Percentiles rank a stretch among this genome's conserved stretches.
Evolutionary conservation across 805 yeast species (phyloP).

Genomic region (Yarrowia hollandica): DNA sequence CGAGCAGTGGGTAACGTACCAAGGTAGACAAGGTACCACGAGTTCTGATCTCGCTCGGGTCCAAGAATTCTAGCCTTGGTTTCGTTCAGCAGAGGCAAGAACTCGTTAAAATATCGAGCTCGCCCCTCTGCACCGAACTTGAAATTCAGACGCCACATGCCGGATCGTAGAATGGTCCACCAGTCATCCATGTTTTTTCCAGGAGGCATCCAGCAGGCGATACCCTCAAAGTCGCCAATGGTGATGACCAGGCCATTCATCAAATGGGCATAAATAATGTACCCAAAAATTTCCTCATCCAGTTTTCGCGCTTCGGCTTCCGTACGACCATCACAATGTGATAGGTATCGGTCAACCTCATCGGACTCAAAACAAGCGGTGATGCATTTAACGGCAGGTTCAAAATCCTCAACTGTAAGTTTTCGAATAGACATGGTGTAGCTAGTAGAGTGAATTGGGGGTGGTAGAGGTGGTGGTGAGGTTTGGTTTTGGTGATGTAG

Average conservation of each 20-base stretch:
- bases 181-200: constrained; percentile 36
- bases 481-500: background rate
- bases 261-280: constrained; percentile 53
- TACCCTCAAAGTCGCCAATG: constrained; percentile 52
- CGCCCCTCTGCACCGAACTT: constrained; percentile 48
- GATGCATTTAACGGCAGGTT: constrained; percentile 56
- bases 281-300: constrained; percentile 55
- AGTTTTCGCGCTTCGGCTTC: constrained; percentile 44
- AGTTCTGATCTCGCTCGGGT: constrained; percentile 41
- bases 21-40: constrained; percentile 61
- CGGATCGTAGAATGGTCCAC: constrained; percentile 35
- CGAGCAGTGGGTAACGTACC: constrained; percentile 59
- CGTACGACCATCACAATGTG: constrained; percentile 46
- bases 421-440: constrained; percentile 21
- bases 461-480: background rate
- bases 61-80: constrained; percentile 49
- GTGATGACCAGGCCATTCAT: constrained; percentile 53
- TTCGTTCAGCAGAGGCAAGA: constrained; percentile 49
- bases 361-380: constrained; percentile 56
- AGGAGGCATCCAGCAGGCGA: constrained; percentile 42
- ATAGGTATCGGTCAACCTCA: constrained; percentile 52
- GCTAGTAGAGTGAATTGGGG: background rate
- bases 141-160: constrained; percentile 44
- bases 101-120: constrained; percentile 52
- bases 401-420: constrained; percentile 26